Conservation (phyloP, 345 rosid species). For the Hevea brasiliensis region DNA sequence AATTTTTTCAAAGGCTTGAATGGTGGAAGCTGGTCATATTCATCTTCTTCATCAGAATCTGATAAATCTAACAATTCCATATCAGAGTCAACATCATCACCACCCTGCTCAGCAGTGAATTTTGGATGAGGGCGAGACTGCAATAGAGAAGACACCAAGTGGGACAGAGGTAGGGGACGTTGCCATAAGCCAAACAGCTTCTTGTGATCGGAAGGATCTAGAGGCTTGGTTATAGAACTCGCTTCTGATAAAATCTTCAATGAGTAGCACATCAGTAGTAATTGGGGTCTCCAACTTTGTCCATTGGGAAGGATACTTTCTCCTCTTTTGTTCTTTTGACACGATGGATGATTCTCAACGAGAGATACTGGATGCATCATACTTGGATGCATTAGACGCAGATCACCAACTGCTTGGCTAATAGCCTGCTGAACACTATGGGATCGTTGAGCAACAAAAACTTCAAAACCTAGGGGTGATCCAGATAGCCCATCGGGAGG, state of each 20-base stretch:
- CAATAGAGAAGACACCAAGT: conserved; percentile 48
- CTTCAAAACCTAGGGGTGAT: conserved; percentile 46
- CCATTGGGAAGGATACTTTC: conserved; percentile 42
- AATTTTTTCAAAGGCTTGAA: conserved; percentile 45
- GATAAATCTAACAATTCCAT: conserved; percentile 32
- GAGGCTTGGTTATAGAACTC: conserved; percentile 28
- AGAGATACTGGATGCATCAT: conserved; percentile 52
- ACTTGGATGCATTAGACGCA: conserved; percentile 37
- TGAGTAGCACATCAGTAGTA: conserved; percentile 58
- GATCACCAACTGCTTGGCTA: conserved; percentile 51
- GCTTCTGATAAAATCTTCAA: conserved; percentile 53
- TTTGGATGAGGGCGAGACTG: conserved; percentile 41
- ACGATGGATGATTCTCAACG: conserved; percentile 54
- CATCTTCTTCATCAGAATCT: conserved; percentile 38
- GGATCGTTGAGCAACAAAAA: conserved; percentile 47
- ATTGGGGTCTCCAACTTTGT: conserved; percentile 54
- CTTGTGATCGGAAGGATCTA: conserved; percentile 26
- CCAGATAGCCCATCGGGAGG: conserved; percentile 51
- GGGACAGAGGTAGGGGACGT: conserved; percentile 37
- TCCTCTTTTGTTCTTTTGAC: conserved; percentile 27
- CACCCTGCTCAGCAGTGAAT: conserved; percentile 30
- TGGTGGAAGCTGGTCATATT: conserved; percentile 45
- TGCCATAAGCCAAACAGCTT: conserved; percentile 32
- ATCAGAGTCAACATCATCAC: conserved; percentile 32
- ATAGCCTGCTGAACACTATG: conserved; percentile 46